Base-by-base conservation (phyloP, 2,329 filamentous ascomycete species). In the Alternaria sp. region DNA sequence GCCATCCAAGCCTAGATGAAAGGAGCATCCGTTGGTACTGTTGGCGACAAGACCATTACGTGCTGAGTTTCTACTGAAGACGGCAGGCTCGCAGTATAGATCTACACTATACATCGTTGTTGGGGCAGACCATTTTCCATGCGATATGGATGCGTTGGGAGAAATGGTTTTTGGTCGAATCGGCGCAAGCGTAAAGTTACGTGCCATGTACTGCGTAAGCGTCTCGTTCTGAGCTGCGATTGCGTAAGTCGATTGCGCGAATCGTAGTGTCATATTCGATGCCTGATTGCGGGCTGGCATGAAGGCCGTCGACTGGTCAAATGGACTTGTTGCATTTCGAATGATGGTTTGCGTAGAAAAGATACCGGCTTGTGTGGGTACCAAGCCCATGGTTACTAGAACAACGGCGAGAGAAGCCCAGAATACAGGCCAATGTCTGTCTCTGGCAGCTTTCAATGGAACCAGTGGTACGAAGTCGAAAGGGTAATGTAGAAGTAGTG, bases 321-420 rank as follows among this genome's bases (percentile, higher is more conserved):
- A 80, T 0, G 65, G 7, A 0, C 53, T 6, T 0, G 62, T 3
- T 0, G 68, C 52, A 0, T 63, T 71, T 2, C 76, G 71, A 0
- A 49, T 68, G 0, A 86, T 71, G 0, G 69, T 70, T 0, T 72
- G 70, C 0, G 77, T 80, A 0, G 84, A 65, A 6, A 89, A 85
- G 0, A 89, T 81, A n/a, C 86, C 83, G 25, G 85, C 83, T 68
- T 89, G 86, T 0, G 85, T 67, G 0, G 87, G 87, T 0, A 87
- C 88, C 0, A 90, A 65, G 0, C 82, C 76, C 85, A 85, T 88
- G 3, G 86, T 85, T 0, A 89, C 81, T 0, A 87, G 47, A 0
- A 89, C 74, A 66, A 87, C 83, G 0, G 82, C 49, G 7, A 78
- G 0, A 80, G 77, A 0, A 0, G 82, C 80, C 13, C 81, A 81